Evolutionary conservation across 164 flowering plant species (phyloP).

Genomic region (Sextonia rubra): DNA sequence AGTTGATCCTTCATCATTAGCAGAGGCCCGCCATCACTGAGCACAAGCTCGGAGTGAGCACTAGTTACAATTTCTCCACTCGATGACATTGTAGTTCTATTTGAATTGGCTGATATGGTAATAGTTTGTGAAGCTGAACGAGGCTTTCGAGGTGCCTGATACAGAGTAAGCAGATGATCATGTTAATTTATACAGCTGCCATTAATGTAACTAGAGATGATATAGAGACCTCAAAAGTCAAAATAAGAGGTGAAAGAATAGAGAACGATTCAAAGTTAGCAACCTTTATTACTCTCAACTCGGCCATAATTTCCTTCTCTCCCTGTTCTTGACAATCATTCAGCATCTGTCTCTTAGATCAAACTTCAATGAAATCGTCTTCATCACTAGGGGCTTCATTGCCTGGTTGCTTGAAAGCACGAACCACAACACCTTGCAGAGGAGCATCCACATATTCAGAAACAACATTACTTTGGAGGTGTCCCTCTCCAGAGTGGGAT

Average conservation of each 20-base stretch:
- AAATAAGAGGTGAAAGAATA: not conserved
- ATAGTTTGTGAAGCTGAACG: conserved; percentile 39
- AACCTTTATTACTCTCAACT: conserved; percentile 65
- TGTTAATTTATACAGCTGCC: not conserved
- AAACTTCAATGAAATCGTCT: conserved; percentile 96
- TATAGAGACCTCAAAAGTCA: not conserved
- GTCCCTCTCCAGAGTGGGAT: conserved; percentile 39
- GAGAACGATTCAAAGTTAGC: not conserved
- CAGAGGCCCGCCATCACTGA: conserved; percentile 28
- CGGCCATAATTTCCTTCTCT: conserved; percentile 84
- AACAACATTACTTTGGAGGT: conserved; percentile 38
- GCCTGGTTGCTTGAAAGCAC: conserved; percentile 87
- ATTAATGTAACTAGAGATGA: conserved; percentile 1
- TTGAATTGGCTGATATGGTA: conserved; percentile 25
- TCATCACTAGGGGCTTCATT: conserved; percentile 95
- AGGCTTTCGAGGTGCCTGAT: conserved; percentile 54
- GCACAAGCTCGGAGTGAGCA: conserved; percentile 27
- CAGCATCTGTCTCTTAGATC: conserved; percentile 96
- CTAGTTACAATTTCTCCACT: conserved; percentile 34
- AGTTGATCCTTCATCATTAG: conserved; percentile 37
- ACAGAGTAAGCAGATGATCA: conserved; percentile 16
- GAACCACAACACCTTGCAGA: conserved; percentile 86
- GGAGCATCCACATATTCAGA: conserved; percentile 72
- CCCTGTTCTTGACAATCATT: conserved; percentile 95
- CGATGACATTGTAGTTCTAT: conserved; percentile 28